Evolutionary conservation across 1,284 basidiomycete species (phyloP), one percentile per base, ranked within the genome.

Genomic region (Phellopilus nigrolimitatus): DNA sequence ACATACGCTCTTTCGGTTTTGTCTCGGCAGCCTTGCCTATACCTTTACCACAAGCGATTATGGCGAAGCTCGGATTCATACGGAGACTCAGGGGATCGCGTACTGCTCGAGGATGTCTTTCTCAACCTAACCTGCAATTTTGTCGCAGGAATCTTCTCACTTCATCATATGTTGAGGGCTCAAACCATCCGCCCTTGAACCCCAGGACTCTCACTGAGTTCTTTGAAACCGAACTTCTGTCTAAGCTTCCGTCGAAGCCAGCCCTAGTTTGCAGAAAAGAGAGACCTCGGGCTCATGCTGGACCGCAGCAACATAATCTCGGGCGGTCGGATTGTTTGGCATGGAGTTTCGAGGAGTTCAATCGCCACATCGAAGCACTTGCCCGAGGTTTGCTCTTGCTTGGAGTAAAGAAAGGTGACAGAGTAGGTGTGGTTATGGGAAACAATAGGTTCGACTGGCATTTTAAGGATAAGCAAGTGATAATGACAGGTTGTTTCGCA

Each of bases 371-470:
- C 25, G 68, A 75, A 44, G 80, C 83, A 2, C 72, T 91, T 4
- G 81, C 88, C 1, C 70, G 84, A 47, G 91, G 91, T 0, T 70
- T 94, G 36, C 59, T 88, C 7, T 66, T 64, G 2, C 67, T 91
- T 61, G 90, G 88, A 13, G 80, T 94, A 6, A 68, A 74, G 63
- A 85, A 80, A 61, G 91, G 89, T 0, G 88, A 92, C 59, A 71
- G 90, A 21, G 82, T 93, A 17, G 89, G 77, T 1, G 84, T 91
- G 7, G 69, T 92, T 42, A 88, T 93, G 88, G 88, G 87, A 3
- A 90, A 88, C 57, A 86, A 78, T 56, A 89, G 87, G 87, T 85
- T 49, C 25, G 64, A 38, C 50, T 49, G n/a, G 33, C 47, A 30
- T 46, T 43, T 12, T 30, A 4, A 13, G 6, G 15, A 46, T 31